Base-by-base conservation (phyloP, 179 eudicot genomes). In the Drosera spatulata region DNA sequence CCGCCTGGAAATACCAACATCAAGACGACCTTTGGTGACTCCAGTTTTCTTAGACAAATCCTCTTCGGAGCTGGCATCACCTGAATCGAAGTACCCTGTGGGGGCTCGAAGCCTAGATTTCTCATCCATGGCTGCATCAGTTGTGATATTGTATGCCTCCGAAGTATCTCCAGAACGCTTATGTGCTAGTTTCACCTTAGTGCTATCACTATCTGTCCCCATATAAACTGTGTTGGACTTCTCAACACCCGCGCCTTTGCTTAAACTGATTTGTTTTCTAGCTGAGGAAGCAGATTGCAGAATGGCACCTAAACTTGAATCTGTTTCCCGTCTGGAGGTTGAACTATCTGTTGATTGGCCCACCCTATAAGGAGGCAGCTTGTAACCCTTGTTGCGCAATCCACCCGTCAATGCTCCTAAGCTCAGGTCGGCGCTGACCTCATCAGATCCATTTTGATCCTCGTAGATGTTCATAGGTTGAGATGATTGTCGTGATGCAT, bases 1-100 rank as follows among this genome's bases (percentile, higher is more conserved):
- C 71, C 96, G 81, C 58, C 90, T 79, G 67, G 96, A 86, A 57
- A 68, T 10, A 56, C 78, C 90, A 69, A 80, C 70, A 60, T 60
- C 74, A 3, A 61, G 58, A 61, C 57, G 69, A 47, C 53, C 70
- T 73, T 54, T 75, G 49, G 62, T 61, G 33, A 64, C 33, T 4
- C 56, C 44, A 62, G 78, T 58, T 59, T 47, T 57, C 58, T 69
- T 68, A 45, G 76, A 71, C 39, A 56, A 47, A 71, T 75, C 82
- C 50, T 79, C 87, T 54, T 80, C 78, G 40, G 78, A 68, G 69
- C 80, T 74, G 48, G 66, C 50, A 39, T 68, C 73, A 68, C 79
- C 82, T 59, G 74, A 71, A 62, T 72, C 66, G 53, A 80, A 75
- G 67, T 59, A 72, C n/a, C 72, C 51, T 50, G 41, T 52, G 13